Evolutionary conservation across 345 rosid genomes (phyloP).

Genomic region (Populus simonii): DNA sequence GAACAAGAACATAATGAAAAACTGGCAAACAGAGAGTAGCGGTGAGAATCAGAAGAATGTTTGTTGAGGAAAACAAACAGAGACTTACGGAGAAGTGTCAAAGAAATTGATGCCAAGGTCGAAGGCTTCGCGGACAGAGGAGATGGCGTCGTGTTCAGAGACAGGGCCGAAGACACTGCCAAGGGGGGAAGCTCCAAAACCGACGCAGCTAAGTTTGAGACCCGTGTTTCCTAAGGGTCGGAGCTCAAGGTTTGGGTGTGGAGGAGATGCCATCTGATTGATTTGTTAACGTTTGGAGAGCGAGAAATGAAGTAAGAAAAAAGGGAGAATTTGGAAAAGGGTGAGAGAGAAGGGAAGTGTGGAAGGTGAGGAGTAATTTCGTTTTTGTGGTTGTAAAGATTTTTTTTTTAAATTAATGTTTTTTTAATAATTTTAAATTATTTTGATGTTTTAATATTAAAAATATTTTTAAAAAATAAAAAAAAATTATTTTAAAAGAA

Average conservation of each 20-base stretch:
- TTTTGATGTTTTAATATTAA: too few relatives aligned
- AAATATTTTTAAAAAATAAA: too few relatives aligned
- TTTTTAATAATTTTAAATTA: too few relatives aligned
- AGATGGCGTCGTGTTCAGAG: conserved; percentile 71
- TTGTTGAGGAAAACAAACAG: too few relatives aligned
- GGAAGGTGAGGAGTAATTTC: not conserved
- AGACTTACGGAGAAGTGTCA: conserved; percentile 88
- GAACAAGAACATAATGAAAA: not conserved
- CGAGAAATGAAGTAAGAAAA: too few relatives aligned
- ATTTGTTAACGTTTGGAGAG: not conserved
- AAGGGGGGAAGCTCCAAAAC: conserved; percentile 92
- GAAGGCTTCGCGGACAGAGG: conserved; percentile 77
- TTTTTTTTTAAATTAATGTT: too few relatives aligned
- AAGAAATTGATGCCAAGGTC: conserved; percentile 89
- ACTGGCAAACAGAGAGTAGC: not conserved
- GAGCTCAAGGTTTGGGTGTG: conserved; percentile 11
- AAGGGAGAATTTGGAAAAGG: not conserved
- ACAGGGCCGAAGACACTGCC: conserved; percentile 85
- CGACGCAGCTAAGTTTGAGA: conserved; percentile 52
- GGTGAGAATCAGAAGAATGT: not conserved
- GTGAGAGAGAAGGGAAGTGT: not conserved
- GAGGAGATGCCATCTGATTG: conserved; percentile 8
- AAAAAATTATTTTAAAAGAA: too few relatives aligned
- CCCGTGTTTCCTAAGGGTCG: conserved; percentile 18
- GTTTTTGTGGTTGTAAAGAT: too few relatives aligned